Evolutionary conservation across 2,329 filamentous ascomycete species (phyloP), one percentile per base, ranked within the genome.

Genomic region (Xylariaceae sp.): DNA sequence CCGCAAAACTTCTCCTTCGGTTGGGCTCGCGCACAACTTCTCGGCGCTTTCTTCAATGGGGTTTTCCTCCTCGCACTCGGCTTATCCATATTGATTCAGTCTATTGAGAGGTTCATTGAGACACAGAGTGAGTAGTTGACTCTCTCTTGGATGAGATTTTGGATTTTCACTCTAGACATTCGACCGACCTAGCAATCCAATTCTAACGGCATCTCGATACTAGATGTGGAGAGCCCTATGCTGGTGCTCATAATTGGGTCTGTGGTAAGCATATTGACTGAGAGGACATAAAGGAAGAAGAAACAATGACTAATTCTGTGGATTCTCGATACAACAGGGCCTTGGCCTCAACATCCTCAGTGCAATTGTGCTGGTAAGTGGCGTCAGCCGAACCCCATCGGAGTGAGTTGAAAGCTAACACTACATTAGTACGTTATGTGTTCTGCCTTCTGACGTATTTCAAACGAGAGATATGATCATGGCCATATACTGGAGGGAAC

Each of bases 11-110:
- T 88, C 14, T 82, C 87, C 0, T 91, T 88, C 59, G 88, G 88
- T n/a, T 91, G 87, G 87, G 84, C 88, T 51, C 79, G 88, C 31
- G 86, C 87, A 14, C 80, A 82, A n/a, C 68, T 90, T 1, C 74
- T 92, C 0, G 88, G 88, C 5, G 86, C 87, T 18, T 92, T 92
- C 68, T 92, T 91, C 76, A 92, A 92, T 62, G 88, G 88, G 13
- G 83, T 86, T 1, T 88, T 92, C 53, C 76, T 92, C 1, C 69
- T 90, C 14, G 87, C 86, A 1, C 72, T 92, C 2, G 86, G 86
- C 1, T 69, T 90, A 34, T 89, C 86, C 66, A 88, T 91, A 45
- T 78, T 87, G 33, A 71, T 91, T 2, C 88, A 91, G 63, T 84
- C 87, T 0, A 77, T 91, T 46, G 86, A 91, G 68, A 75, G 87